Evolutionary conservation across 345 rosid genomes (phyloP), one percentile per base, ranked within the genome.

Genomic region (Cardiospermum halicacabum): DNA sequence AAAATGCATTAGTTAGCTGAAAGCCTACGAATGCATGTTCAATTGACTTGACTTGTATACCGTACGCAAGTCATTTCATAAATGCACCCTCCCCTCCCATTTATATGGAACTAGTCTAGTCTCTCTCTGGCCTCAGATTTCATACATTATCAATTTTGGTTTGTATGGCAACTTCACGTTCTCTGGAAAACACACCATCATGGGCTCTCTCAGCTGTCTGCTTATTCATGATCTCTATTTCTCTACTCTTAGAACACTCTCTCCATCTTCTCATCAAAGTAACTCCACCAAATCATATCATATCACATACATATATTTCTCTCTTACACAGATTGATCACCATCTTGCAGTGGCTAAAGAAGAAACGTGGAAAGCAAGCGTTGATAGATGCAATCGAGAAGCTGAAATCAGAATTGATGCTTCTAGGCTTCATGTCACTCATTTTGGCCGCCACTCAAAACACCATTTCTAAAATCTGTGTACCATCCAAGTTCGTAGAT

Each of bases 131-230:
- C n/a, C n/a, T n/a, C n/a, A n/a, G n/a, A n/a, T n/a, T n/a, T n/a
- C n/a, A n/a, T n/a, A n/a, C n/a, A n/a, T n/a, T n/a, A n/a, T n/a
- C n/a, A n/a, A n/a, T n/a, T n/a, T n/a, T n/a, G n/a, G n/a, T n/a
- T n/a, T n/a, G n/a, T n/a, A n/a, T n/a, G n/a, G n/a, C 72, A 6
- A 47, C 22, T 24, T 1, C 12, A 5, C 56, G 53, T 4, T 50
- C 76, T 1, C 57, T 78, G 51, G 76, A 78, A 51, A 32, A 62
- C 31, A 74, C 82, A 11, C 82, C 82, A 13, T 65, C 78, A 24
- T 78, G 78, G 74, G 78, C 82, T 42, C 61, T 74, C 3, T 78
- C 82, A 7, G 62, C 45, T 11, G 82, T 78, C 30, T 74, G 72
- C 58, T 61, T 78, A 19, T 45, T 74, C 9, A 55, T 78, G 24